Percentiles rank a stretch among this genome's conserved stretches.
These are phyloP conservation scores for Geosiphon pyriformis DNA, from an alignment of 192 early-diverging fungal genomes.

Conservation along the genomic window DNA sequence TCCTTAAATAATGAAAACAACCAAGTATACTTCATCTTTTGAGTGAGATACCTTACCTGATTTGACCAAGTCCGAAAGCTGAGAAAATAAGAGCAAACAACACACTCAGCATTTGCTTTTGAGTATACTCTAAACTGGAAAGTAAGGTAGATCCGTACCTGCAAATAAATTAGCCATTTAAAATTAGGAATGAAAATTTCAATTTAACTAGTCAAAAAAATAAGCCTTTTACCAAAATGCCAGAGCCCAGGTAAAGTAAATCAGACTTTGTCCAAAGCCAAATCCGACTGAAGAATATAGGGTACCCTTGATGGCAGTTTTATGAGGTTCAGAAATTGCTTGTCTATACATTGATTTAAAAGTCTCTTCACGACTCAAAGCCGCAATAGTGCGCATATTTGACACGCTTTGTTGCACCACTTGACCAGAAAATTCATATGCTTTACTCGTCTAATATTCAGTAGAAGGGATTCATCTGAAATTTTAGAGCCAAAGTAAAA, in stretches of 20 bases:
- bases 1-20: neutral
- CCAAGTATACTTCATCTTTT: conserved; percentile 43
- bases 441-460: conserved; percentile 59
- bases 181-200: conserved; percentile 54
- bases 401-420: conserved; percentile 81
- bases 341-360: conserved; percentile 62
- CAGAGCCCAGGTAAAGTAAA: conserved; percentile 69
- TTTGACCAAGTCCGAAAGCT: conserved; percentile 57
- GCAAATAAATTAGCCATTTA: conserved; percentile 41
- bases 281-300: conserved; percentile 62
- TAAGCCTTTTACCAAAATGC: conserved; percentile 70
- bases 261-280: conserved; percentile 59
- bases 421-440: conserved; percentile 72
- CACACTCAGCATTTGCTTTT: conserved; percentile 59
- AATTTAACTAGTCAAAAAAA: too few relatives aligned
- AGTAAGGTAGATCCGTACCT: too few relatives aligned
- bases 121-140: too few relatives aligned
- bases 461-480: too few relatives aligned
- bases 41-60: conserved; percentile 29
- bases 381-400: conserved; percentile 78
- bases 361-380: conserved; percentile 61
- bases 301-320: conserved; percentile 56
- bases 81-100: conserved; percentile 76
- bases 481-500: neutral
- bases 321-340: conserved; percentile 62